Evolutionary conservation across 129 eudicot genomes (phyloP).

Genomic region (Kitagawia praeruptora): DNA sequence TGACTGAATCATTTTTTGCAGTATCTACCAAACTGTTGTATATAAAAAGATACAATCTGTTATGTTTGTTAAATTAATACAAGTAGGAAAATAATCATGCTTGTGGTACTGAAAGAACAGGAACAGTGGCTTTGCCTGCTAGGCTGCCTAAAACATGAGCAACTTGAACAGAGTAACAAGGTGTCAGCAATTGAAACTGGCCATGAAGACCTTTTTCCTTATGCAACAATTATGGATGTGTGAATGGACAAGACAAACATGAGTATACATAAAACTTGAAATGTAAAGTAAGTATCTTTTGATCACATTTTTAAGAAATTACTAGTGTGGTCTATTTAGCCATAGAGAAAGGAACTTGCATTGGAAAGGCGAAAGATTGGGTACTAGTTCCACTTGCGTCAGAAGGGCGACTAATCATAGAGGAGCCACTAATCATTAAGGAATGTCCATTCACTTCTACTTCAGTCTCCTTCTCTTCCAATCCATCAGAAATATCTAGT

Average conservation of each 20-base stretch:
- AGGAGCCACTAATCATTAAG: slow-evolving; percentile 7
- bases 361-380: slow-evolving; percentile 18
- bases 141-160: neutral
- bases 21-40: slow-evolving; percentile 12
- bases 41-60: neutral
- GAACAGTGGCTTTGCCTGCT: neutral
- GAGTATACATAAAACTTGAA: neutral
- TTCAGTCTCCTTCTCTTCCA: slow-evolving; percentile 6
- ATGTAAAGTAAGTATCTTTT: neutral
- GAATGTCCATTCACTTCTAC: slow-evolving; percentile 9
- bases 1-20: neutral
- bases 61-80: neutral
- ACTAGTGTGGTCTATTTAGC: neutral
- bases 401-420: slow-evolving; percentile 12
- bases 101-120: too few relatives aligned
- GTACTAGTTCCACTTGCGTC: slow-evolving; percentile 19
- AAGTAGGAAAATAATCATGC: neutral
- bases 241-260: neutral
- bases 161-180: neutral
- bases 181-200: neutral
- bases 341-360: slow-evolving; percentile 22
- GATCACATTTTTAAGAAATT: neutral
- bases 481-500: slow-evolving; percentile 11
- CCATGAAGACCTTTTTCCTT: neutral
- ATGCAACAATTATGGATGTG: neutral